Base-by-base conservation (phyloP, 306 rosid genomes). In the Mucuna pruriens region DNA sequence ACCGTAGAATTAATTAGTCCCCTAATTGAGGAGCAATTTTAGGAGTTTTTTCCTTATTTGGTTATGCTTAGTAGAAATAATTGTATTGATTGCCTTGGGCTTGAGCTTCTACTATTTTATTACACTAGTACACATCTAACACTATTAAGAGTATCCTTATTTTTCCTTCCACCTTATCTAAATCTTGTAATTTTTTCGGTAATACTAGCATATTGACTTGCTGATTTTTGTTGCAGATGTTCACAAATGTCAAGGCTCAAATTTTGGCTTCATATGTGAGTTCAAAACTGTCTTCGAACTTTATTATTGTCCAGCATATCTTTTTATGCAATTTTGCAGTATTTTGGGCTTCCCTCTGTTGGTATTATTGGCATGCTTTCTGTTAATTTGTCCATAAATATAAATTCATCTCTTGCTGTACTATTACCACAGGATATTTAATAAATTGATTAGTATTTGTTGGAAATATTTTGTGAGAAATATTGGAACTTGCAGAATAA, bases 211-310 rank as follows among this genome's bases (percentile, higher is more conserved):
- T 33, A 40, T 44, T 71, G 66, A 80, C 75, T 54, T 70, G 70
- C 34, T 54, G 26, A 44, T 76, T 17, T 79, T 66, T 38, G 63
- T 45, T 74, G 84, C 87, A 87, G 90, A 61, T 84, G 86, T 87
- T 77, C 77, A 38, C 79, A 69, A 87, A 77, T 74, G 58, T 74
- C 63, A 87, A 87, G 84, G 81, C 86, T 51, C 87, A 84, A 78
- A 87, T 87, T 67, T 73, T 84, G 75, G 82, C 86, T 67, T 77
- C 87, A 38, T 62, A 81, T 73, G 90, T 87, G 84, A 84, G 87
- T 87, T 49, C 26, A 58, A 16, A 63, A 42, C 82, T 75, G n/a
- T 76, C 25, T 57, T 8, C 7, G 1, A 20, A 71, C 42, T 52
- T 36, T 22, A 36, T 69, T 72, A 11, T 66, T 66, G 45, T 16